Percentiles rank a stretch among this genome's conserved stretches.
phyloP scores from a whole-genome alignment of 495 filamentous ascomycete species.

The Schizothecium vesticola region DNA sequence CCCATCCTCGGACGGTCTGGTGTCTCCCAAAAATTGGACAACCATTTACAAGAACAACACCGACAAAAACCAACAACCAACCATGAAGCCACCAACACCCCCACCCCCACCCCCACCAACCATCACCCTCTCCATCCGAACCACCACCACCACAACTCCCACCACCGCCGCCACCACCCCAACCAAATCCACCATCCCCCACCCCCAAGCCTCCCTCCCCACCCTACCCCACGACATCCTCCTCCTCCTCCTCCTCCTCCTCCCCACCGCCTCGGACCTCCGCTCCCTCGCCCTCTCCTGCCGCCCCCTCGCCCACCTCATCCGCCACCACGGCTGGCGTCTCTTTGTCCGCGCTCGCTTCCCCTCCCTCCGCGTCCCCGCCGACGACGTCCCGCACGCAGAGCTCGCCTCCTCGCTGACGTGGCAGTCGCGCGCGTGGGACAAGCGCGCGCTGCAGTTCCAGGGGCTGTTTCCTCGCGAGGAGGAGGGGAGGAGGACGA shows the following conservation, averaged over 20 bases:
- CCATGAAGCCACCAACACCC: neutral
- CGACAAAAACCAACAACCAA: neutral
- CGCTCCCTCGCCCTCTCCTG: constrained; percentile 29
- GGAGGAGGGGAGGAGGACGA: constrained; percentile 16
- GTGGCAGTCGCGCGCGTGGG: constrained; percentile 42
- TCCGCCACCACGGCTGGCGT: constrained; percentile 36
- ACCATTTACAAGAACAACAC: neutral
- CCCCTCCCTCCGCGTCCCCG: constrained; percentile 25
- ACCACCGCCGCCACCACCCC: neutral
- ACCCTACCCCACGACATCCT: constrained; percentile 38
- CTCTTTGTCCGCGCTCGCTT: constrained; percentile 39
- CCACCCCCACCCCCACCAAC: neutral
- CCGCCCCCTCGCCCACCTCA: constrained; percentile 23
- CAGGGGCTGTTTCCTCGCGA: constrained; percentile 14
- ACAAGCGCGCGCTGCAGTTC: constrained; percentile 32
- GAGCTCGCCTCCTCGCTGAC: constrained; percentile 35
- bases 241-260: constrained; percentile 30
- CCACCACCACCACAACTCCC: neutral
- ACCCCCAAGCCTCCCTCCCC: constrained; percentile 5
- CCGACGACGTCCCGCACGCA: constrained; percentile 8
- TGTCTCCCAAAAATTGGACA: neutral
- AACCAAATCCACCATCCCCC: neutral
- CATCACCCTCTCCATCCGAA: neutral
- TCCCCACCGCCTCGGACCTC: constrained; percentile 37
- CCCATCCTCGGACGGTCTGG: neutral